A percentile compares a stretch with the other conserved stretches of the same genome.
Conservation (phyloP, 106 monocot genomes). For the Allium sativum region DNA sequence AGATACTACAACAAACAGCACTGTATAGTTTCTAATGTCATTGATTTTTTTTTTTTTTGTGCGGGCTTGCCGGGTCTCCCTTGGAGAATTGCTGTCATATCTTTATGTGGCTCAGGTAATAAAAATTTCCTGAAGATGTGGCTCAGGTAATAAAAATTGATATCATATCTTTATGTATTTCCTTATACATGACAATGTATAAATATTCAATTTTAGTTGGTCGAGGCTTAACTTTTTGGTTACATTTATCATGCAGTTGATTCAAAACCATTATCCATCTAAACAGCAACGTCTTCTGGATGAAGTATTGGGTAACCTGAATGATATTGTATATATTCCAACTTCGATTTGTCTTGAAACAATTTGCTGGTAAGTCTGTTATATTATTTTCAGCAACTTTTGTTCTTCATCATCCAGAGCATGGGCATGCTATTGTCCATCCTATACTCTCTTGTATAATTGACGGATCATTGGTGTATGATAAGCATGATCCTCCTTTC, state of each 20-base stretch:
- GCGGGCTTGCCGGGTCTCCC: too few relatives aligned
- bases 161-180: background rate
- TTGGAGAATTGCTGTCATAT: too few relatives aligned
- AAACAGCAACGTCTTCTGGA: conserved; percentile 69
- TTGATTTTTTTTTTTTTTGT: too few relatives aligned
- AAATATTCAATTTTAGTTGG: background rate
- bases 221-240: background rate
- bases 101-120: too few relatives aligned
- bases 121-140: conserved; percentile 89
- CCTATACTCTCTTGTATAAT: conserved; percentile 97
- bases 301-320: conserved; percentile 82
- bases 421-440: conserved; percentile 95
- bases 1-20: too few relatives aligned
- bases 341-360: background rate
- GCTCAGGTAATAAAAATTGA: conserved; percentile 49
- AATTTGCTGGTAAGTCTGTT: conserved; percentile 11
- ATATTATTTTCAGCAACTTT: conserved; percentile 48
- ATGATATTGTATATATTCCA: background rate
- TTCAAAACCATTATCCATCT: conserved; percentile 80
- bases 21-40: too few relatives aligned
- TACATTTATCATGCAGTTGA: conserved; percentile 54
- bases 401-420: conserved; percentile 98
- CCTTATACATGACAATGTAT: background rate
- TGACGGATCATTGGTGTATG: conserved; percentile 70
- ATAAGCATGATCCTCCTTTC: conserved; percentile 66